phyloP scores from a whole-genome alignment of 352 stramenopile species.

The Phytophthora citrophthora region DNA sequence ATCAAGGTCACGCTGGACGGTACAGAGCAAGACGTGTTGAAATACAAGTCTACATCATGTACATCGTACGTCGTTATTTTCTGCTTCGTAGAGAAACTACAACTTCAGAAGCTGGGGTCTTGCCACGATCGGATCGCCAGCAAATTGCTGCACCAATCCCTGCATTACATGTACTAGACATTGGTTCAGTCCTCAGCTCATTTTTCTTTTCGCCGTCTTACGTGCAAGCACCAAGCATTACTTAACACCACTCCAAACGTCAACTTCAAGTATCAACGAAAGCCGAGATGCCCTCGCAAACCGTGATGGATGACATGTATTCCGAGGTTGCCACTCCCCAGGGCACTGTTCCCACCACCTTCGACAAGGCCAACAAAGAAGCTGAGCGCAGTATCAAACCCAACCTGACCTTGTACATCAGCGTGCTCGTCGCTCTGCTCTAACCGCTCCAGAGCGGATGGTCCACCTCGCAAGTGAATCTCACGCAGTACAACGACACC shows the following conservation, averaged over 20 bases:
- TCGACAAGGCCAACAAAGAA: constrained; percentile 35
- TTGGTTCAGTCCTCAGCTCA: constrained; percentile 8
- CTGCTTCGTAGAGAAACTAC: constrained; percentile 16
- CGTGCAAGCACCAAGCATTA: constrained; percentile 5
- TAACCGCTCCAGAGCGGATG: constrained; percentile 60
- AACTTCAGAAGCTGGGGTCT: constrained; percentile 15
- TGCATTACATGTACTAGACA: no score
- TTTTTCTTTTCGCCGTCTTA: constrained; percentile 21
- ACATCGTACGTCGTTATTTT: no score
- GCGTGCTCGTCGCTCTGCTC: constrained; percentile 49
- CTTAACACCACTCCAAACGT: neutral
- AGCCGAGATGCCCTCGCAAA: constrained; percentile 28
- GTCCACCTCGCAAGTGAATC: constrained; percentile 59
- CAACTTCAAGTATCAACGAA: constrained; percentile 4
- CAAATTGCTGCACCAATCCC: no score
- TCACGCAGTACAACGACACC: constrained; percentile 38
- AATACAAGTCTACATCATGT: no score
- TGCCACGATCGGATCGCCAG: constrained; percentile 5
- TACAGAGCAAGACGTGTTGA: no score
- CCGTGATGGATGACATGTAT: constrained; percentile 25
- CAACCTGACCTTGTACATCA: constrained; percentile 51
- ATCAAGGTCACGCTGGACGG: no score
- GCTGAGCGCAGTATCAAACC: constrained; percentile 33
- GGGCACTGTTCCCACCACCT: constrained; percentile 2
- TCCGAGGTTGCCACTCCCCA: constrained; percentile 16